These are phyloP conservation scores for Flaveria trinervia DNA, from an alignment of 129 eudicot species.

Conservation along the genomic window DNA sequence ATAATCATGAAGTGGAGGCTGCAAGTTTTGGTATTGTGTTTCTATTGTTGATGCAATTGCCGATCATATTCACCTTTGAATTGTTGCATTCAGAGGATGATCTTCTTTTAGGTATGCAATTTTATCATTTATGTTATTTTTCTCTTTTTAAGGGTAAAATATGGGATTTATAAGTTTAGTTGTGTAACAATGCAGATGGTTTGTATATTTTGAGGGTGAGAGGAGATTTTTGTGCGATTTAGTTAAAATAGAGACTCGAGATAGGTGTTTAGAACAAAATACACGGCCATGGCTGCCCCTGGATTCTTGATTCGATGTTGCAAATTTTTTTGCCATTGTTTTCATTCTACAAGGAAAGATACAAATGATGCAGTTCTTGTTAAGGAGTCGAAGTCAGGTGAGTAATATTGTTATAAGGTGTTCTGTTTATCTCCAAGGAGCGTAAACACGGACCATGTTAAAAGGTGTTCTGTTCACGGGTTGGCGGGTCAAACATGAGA, in stretches of 20 bases:
- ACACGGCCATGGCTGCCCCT: conserved; percentile 52
- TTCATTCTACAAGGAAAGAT: conserved; percentile 52
- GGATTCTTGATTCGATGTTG: conserved; percentile 59
- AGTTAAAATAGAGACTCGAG: conserved; percentile 41
- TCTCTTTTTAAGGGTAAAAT: not conserved
- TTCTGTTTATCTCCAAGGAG: not conserved
- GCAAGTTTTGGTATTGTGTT: conserved; percentile 32
- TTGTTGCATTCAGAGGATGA: conserved; percentile 28
- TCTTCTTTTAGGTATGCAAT: conserved; percentile 50
- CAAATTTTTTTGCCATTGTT: conserved; percentile 65
- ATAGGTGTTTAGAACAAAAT: conserved; percentile 40
- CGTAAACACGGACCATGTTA: not conserved
- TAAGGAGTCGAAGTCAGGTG: conserved; percentile 57
- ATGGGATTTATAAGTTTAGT: conserved; percentile 6
- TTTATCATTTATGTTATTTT: not conserved
- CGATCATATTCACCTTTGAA: conserved; percentile 36
- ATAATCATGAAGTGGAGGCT: conserved; percentile 35
- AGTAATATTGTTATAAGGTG: conserved; percentile 30
- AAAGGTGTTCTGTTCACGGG: not conserved
- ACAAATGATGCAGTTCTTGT: conserved; percentile 45
- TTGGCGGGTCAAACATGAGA: not conserved
- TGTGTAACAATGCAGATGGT: conserved; percentile 45
- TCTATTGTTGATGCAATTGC: conserved; percentile 51
- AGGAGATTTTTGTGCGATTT: conserved; percentile 55
- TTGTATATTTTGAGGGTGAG: conserved; percentile 36